phyloP scores from a whole-genome alignment of 257 asterid genomes.

The Verbena officinalis region DNA sequence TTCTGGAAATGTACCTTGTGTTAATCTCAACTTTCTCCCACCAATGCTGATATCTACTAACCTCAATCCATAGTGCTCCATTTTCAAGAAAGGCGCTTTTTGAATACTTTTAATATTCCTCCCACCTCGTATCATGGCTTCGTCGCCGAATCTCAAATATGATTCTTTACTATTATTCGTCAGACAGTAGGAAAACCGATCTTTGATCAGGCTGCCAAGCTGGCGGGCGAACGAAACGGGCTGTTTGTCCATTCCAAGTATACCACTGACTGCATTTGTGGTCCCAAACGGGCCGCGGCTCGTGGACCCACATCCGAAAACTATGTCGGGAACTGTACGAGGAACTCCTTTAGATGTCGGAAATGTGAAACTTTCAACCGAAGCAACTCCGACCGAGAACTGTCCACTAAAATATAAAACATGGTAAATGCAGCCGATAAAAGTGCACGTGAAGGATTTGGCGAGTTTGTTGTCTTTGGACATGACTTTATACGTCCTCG shows the following conservation, averaged over 20 bases:
- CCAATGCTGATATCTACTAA: slow-evolving; percentile 29
- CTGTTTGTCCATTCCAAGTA: slow-evolving; percentile 28
- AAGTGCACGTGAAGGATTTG: slow-evolving; percentile 13
- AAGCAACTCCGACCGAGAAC: slow-evolving; percentile 18
- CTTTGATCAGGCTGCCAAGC: slow-evolving; percentile 26
- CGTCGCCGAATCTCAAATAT: slow-evolving; percentile 25
- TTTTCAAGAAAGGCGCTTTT: slow-evolving; percentile 10
- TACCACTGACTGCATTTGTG: slow-evolving; percentile 1
- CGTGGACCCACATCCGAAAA: slow-evolving; percentile 31
- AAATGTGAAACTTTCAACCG: slow-evolving; percentile 33
- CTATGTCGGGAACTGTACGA: slow-evolving; percentile 1
- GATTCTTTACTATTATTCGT: slow-evolving; percentile 2
- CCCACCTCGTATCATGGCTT: slow-evolving; percentile 10
- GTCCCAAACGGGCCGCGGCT: slow-evolving; percentile 6
- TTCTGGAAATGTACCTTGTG: slow-evolving; percentile 14
- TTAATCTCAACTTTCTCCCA: slow-evolving; percentile 17
- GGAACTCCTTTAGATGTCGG: neutral
- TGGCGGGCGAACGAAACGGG: slow-evolving; percentile 33
- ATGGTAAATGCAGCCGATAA: slow-evolving; percentile 14
- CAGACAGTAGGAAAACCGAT: slow-evolving; percentile 36
- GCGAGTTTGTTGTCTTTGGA: slow-evolving; percentile 1
- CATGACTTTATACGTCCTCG: slow-evolving; percentile 16
- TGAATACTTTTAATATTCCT: no score
- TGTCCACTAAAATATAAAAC: slow-evolving; percentile 14
- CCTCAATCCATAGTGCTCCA: slow-evolving; percentile 4